phyloP scores from a whole-genome alignment of 352 stramenopile genomes.

The Globisporangium nunn region DNA sequence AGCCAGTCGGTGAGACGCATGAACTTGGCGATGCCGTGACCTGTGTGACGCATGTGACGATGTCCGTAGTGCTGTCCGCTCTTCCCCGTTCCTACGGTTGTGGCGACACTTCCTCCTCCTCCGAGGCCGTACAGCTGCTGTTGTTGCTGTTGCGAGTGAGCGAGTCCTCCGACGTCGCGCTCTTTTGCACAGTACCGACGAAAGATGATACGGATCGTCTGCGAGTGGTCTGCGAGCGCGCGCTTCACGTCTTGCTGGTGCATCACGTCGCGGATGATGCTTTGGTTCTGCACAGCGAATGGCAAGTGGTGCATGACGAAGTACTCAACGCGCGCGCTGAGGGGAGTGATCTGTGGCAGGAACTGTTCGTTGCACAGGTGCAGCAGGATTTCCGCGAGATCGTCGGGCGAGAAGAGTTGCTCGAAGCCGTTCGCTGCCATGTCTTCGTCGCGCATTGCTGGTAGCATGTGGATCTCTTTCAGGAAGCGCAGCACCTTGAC shows the following conservation, averaged over 20 bases:
- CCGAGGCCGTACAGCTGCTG: too few relatives aligned
- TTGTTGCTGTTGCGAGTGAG: constrained; percentile 6
- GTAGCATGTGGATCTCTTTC: constrained; percentile 52
- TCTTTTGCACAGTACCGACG: constrained; percentile 69
- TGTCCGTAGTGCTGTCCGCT: background rate
- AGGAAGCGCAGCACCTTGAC: constrained; percentile 54
- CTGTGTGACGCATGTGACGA: constrained; percentile 1
- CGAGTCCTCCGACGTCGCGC: constrained; percentile 24
- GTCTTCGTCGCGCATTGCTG: constrained; percentile 50
- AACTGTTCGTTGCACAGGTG: constrained; percentile 80
- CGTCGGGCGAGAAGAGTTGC: constrained; percentile 52
- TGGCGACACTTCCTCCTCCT: background rate
- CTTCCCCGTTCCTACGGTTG: background rate
- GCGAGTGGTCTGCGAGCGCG: constrained; percentile 40
- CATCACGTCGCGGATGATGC: constrained; percentile 47
- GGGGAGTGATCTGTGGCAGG: constrained; percentile 29
- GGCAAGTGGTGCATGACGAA: constrained; percentile 48
- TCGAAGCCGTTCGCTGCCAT: constrained; percentile 27
- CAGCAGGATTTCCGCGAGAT: constrained; percentile 55
- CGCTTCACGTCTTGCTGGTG: constrained; percentile 47
- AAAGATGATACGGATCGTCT: constrained; percentile 61
- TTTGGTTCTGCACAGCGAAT: constrained; percentile 41
- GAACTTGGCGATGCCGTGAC: constrained; percentile 49
- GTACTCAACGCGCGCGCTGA: constrained; percentile 59
- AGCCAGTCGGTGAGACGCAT: constrained; percentile 66